A percentile compares a stretch with the other conserved stretches of the same genome.
These are phyloP conservation scores for Arachnopeziza araneosa DNA, from an alignment of 2,329 filamentous ascomycete genomes.

Conservation along the genomic window DNA sequence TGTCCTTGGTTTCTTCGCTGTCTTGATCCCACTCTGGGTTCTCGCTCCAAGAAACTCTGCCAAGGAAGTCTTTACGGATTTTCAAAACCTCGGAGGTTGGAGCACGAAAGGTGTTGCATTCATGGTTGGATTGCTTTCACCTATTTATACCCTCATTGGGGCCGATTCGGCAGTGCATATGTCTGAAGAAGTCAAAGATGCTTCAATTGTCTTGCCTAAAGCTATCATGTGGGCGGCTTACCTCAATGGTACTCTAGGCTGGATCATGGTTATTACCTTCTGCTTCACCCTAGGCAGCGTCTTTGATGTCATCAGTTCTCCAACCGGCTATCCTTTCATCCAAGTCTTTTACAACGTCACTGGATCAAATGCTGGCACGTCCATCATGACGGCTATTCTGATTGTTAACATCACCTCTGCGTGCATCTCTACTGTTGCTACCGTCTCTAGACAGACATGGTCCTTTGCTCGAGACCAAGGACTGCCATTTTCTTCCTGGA, in stretches of 20 bases:
- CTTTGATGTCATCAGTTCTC: conserved; percentile 32
- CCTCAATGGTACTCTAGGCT: conserved; percentile 40
- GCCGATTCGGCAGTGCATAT: conserved; percentile 31
- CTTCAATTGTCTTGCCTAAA: conserved; percentile 42
- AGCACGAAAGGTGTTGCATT: conserved; percentile 27
- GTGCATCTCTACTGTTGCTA: conserved; percentile 31
- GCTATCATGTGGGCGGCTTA: conserved; percentile 42
- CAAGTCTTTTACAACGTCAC: conserved; percentile 45
- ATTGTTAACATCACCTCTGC: conserved; percentile 36
- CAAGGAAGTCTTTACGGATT: conserved; percentile 25
- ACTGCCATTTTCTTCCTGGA: conserved; percentile 40
- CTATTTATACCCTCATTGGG: conserved; percentile 22
- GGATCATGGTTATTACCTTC: conserved; percentile 33
- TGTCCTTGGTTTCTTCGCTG: conserved; percentile 38
- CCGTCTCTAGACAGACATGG: conserved; percentile 37
- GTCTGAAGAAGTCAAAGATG: conserved; percentile 41
- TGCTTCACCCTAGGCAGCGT: conserved; percentile 33
- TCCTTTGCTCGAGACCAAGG: conserved; percentile 40
- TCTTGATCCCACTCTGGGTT: conserved; percentile 36
- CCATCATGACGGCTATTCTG: conserved; percentile 35
- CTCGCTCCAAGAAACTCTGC: conserved; percentile 12
- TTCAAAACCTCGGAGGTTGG: conserved; percentile 30
- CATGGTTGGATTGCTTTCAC: conserved; percentile 33
- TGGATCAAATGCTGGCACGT: conserved; percentile 33
- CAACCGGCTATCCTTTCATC: conserved; percentile 43